A percentile compares a stretch with the other conserved stretches of the same genome.
phyloP scores from a whole-genome alignment of 352 stramenopile species.

The Globisporangium paddicum region DNA sequence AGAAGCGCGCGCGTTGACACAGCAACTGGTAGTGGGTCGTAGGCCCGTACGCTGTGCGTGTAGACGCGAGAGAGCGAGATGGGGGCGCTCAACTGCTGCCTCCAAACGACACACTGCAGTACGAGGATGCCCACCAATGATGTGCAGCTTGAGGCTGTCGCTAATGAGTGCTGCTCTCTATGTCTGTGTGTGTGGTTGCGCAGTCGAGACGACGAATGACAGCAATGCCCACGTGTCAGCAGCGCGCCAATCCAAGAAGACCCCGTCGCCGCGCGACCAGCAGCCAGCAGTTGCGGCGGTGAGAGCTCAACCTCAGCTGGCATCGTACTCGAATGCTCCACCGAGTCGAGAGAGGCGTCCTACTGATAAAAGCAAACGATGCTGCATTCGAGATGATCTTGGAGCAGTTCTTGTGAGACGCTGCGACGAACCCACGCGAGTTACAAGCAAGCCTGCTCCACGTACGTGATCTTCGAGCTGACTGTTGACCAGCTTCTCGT shows the following conservation, averaged over 20 bases:
- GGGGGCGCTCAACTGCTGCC: conserved; percentile 19
- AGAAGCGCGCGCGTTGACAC: too few species aligned
- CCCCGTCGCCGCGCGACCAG: not conserved
- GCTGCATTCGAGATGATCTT: not conserved
- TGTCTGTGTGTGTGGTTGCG: not conserved
- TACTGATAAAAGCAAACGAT: not conserved
- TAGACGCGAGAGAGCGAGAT: conserved; percentile 4
- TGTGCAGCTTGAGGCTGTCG: not conserved
- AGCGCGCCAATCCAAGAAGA: not conserved
- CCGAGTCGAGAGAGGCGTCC: not conserved
- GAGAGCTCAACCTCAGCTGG: not conserved
- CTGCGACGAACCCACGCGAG: not conserved
- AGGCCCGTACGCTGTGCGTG: too few species aligned
- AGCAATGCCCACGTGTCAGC: not conserved
- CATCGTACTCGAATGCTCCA: not conserved
- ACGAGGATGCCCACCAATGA: not conserved
- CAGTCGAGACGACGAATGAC: conserved; percentile 3
- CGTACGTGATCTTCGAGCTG: not conserved
- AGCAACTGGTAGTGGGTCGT: too few species aligned
- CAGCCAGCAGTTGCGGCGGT: not conserved
- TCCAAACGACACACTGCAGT: conserved; percentile 13
- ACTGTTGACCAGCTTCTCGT: not conserved
- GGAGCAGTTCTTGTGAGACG: not conserved
- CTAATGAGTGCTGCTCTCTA: not conserved
- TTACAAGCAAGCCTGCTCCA: not conserved